Evolutionary conservation across 805 yeast genomes (phyloP).

Genomic region (Cyberlindnera mississippiensis): DNA sequence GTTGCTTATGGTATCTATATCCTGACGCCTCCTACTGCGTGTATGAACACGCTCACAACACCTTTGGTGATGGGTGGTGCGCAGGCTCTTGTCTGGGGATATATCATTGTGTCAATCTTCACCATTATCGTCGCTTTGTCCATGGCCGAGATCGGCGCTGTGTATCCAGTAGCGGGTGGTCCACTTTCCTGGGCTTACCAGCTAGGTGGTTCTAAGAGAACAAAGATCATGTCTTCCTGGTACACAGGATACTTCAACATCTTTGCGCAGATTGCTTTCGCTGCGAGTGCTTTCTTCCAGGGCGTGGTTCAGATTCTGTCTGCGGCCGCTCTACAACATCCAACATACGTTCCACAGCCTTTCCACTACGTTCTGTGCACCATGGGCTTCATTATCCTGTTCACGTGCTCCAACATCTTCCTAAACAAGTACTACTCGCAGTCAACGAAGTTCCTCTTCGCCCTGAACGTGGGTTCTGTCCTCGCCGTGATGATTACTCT

Average conservation of each 20-base stretch:
- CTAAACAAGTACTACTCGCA: constrained; percentile 24
- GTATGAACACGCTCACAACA: constrained; percentile 24
- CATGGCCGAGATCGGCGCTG: constrained; percentile 33
- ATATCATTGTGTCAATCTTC: constrained; percentile 25
- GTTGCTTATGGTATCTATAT: constrained; percentile 26
- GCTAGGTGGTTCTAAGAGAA: constrained; percentile 25
- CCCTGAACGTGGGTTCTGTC: constrained; percentile 20
- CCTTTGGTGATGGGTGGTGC: constrained; percentile 27
- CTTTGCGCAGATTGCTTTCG: constrained; percentile 27
- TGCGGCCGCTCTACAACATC: constrained; percentile 19
- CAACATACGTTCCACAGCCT: constrained; percentile 16
- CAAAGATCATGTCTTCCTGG: constrained; percentile 29
- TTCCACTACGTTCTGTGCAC: constrained; percentile 23
- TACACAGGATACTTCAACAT: constrained; percentile 30
- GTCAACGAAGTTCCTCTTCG: constrained; percentile 19
- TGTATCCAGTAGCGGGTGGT: constrained; percentile 33
- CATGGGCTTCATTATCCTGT: constrained; percentile 25
- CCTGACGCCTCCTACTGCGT: constrained; percentile 27
- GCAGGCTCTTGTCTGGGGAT: constrained; percentile 28
- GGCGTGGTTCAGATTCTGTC: constrained; percentile 25
- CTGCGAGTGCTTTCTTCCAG: constrained; percentile 27
- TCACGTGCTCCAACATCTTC: constrained; percentile 23
- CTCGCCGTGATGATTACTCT: constrained; percentile 20
- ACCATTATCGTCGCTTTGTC: constrained; percentile 25
- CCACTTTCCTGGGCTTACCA: constrained; percentile 34